These are phyloP conservation scores for Oenanthe javanica DNA, from an alignment of 140 eudicot species.

Conservation along the genomic window DNA sequence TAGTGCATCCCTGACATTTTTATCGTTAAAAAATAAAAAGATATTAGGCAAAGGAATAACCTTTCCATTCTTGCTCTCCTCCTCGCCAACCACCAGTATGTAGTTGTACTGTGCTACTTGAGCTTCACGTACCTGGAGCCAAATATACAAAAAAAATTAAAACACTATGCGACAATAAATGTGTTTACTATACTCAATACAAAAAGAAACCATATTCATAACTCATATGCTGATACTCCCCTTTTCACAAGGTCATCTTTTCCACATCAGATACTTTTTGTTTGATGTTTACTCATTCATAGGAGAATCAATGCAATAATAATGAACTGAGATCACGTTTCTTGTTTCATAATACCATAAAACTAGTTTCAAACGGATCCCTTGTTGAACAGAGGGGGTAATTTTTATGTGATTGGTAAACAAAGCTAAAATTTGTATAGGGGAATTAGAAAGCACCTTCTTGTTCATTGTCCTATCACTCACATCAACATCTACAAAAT, in stretches of 20 bases:
- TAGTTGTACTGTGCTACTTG: constrained; percentile 82
- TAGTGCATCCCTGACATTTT: not conserved
- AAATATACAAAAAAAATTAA: not conserved
- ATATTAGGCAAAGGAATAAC: constrained; percentile 15
- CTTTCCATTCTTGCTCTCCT: constrained; percentile 57
- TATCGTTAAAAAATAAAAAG: not conserved
- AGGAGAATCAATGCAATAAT: not conserved
- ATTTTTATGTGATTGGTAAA: not conserved
- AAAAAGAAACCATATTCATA: not conserved
- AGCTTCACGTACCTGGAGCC: constrained; percentile 84
- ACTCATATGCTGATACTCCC: not conserved
- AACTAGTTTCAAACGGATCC: not conserved
- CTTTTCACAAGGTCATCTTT: not conserved
- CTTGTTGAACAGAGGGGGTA: not conserved
- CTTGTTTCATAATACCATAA: not conserved
- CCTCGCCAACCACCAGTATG: constrained; percentile 88
- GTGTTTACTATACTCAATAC: too few species aligned
- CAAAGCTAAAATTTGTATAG: not conserved
- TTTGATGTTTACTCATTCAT: not conserved
- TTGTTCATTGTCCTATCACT: constrained; percentile 75
- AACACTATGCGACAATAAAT: too few species aligned
- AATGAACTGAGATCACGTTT: too few species aligned
- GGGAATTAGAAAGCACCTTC: constrained; percentile 42
- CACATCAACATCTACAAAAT: constrained; percentile 68
- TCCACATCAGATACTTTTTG: not conserved